phyloP scores from a whole-genome alignment of 768 basidiomycete species.

The Psilocybe cyanescens region DNA sequence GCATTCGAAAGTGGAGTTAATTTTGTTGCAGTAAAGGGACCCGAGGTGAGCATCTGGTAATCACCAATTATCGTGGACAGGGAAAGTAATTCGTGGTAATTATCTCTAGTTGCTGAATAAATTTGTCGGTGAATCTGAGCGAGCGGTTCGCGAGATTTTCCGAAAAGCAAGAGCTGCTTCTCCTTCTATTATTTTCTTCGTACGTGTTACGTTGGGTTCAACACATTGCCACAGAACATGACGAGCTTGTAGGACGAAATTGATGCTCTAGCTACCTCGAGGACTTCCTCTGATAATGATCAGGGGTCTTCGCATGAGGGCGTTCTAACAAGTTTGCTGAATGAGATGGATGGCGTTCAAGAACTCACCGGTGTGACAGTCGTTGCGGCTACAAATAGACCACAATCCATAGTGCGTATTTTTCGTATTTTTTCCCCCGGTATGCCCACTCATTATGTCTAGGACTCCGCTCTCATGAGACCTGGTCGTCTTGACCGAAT shows the following conservation, averaged over 20 bases:
- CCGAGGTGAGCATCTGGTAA: constrained; percentile 66
- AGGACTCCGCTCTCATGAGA: constrained; percentile 96
- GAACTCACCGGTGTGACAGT: constrained; percentile 94
- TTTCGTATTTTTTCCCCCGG: background rate
- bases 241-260: constrained; percentile 80
- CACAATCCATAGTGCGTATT: constrained; percentile 73
- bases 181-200: constrained; percentile 97
- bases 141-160: constrained; percentile 94
- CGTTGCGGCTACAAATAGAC: constrained; percentile 94
- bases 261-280: constrained; percentile 87
- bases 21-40: constrained; percentile 96
- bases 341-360: constrained; percentile 99
- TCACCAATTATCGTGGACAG: background rate
- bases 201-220: constrained; percentile 30
- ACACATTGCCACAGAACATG: background rate
- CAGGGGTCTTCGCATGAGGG: constrained; percentile 73
- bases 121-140: constrained; percentile 96
- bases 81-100: background rate
- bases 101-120: constrained; percentile 83
- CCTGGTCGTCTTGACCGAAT: constrained; percentile 95
- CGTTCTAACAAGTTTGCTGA: constrained; percentile 89
- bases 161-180: constrained; percentile 92
- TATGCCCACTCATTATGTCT: background rate
- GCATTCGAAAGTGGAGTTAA: constrained; percentile 95
- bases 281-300: constrained; percentile 63